Evolutionary conservation across 495 filamentous ascomycete genomes (phyloP), one percentile per base, ranked within the genome.

Genomic region (Articulospora tetracladia): DNA sequence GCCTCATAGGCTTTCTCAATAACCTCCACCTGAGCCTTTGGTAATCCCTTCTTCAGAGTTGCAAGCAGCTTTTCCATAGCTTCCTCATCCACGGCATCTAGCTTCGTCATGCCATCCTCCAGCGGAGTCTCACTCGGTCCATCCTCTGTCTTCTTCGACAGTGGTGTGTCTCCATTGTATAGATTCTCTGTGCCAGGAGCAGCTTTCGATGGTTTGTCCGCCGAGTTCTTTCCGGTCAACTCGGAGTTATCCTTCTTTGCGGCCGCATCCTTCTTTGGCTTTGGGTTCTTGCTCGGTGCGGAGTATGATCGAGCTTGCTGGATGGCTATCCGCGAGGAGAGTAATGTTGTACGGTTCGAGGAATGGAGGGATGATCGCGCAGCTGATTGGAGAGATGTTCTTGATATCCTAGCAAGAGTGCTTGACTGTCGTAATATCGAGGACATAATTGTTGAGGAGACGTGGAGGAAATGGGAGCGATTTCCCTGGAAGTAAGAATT

Each of bases 351-450:
- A 19, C 65, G 68, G 66, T 52, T 73, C 57, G 57, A 69, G 51
- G 67, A 65, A 68, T 67, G 70, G 51, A 74, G 73, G 57, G 65
- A 71, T 59, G 76, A 71, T 62, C 77, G 77, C 55, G 74, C 53
- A 41, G 79, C 65, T 53, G 68, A 70, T 58, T 78, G 74, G 61
- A 82, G 65, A 62, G 78, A 79, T 59, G 75, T 75, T 70, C 75
- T 81, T 66, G 84, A 81, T 69, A 83, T 75, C 71, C 83, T 79
- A 72, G 83, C 81, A 71, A 89, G 70, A 28, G n/a, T 62, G 72
- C 82, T 79, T 69, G 87, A 82, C 71, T 83, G 84, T 67, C 86
- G 83, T 61, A 89, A 46, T 59, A 68, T 65, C 28, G 66, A 64
- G 39, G 44, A 62, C 66, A 68, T 68, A 49, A 41, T 68, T 62